Conservation (phyloP, 805 yeast species). For the Metschnikowia dekortorum region DNA sequence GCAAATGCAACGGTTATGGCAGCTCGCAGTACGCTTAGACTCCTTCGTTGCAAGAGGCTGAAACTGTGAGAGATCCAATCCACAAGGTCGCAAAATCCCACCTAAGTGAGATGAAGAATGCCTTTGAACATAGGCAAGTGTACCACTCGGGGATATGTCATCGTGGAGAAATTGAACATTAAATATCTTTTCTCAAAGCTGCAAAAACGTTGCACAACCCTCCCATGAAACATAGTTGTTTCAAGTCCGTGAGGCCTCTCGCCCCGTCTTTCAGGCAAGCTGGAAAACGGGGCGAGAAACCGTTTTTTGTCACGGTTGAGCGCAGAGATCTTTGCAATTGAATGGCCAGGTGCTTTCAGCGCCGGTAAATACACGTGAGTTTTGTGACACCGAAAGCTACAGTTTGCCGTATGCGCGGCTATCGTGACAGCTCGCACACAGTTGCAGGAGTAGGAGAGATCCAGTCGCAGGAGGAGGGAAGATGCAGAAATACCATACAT, state of each 20-base stretch:
- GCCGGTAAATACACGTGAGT: background rate
- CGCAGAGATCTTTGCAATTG: background rate
- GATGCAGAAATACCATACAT: slow-evolving; percentile 1
- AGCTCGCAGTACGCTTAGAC: background rate
- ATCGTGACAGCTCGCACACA: slow-evolving; percentile 1
- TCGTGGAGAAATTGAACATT: background rate
- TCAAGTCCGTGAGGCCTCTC: background rate
- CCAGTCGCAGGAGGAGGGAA: background rate
- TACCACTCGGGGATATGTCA: background rate
- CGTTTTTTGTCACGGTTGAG: no score
- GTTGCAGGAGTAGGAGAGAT: background rate
- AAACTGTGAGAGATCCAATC: background rate
- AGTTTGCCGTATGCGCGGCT: slow-evolving; percentile 1
- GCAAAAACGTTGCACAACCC: background rate
- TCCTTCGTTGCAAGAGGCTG: background rate
- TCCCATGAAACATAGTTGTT: background rate
- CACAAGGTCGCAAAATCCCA: background rate
- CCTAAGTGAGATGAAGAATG: background rate
- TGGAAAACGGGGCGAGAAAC: background rate
- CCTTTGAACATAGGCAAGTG: no score
- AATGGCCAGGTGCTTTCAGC: background rate
- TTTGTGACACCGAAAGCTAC: background rate
- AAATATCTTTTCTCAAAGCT: background rate
- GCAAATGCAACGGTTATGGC: background rate
- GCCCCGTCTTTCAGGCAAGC: background rate